Conservation (phyloP, 2,329 filamentous ascomycete genomes). For the Sporothrix globosa region DNA sequence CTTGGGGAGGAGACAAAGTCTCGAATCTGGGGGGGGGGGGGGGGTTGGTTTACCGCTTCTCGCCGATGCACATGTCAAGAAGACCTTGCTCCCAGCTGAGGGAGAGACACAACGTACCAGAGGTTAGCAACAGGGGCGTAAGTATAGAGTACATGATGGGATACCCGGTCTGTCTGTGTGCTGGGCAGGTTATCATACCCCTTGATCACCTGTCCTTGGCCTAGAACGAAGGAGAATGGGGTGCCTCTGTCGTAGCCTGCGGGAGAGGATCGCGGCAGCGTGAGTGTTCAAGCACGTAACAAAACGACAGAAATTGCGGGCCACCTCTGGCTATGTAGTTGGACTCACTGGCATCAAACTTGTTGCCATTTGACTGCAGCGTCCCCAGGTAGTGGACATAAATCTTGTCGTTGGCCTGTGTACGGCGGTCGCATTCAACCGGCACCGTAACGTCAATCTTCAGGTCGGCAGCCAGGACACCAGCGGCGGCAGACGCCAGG, state of each 20-base stretch:
- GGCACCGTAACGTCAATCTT: constrained; percentile 75
- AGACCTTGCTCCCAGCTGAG: constrained; percentile 85
- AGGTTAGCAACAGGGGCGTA: neutral
- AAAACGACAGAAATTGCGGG: too few relatives aligned
- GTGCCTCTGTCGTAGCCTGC: constrained; percentile 64
- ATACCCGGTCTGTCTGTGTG: neutral
- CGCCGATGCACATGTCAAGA: constrained; percentile 91
- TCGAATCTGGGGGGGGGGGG: too few relatives aligned
- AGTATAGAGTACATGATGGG: too few relatives aligned
- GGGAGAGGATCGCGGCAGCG: neutral
- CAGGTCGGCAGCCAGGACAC: constrained; percentile 61
- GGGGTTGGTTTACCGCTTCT: constrained; percentile 69
- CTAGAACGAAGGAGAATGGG: constrained; percentile 80
- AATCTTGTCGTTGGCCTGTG: constrained; percentile 74
- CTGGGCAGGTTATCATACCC: constrained; percentile 59
- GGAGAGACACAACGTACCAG: constrained; percentile 34
- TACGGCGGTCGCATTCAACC: constrained; percentile 80
- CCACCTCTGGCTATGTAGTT: neutral
- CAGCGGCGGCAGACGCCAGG: constrained; percentile 55
- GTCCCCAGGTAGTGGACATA: constrained; percentile 88
- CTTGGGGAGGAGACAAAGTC: constrained; percentile 32
- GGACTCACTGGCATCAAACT: constrained; percentile 76
- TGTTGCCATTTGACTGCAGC: constrained; percentile 68
- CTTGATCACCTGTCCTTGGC: constrained; percentile 82
- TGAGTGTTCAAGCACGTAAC: neutral